These are phyloP conservation scores for Fusarium sp. DNA, from an alignment of 2,329 filamentous ascomycete genomes.

Conservation along the genomic window DNA sequence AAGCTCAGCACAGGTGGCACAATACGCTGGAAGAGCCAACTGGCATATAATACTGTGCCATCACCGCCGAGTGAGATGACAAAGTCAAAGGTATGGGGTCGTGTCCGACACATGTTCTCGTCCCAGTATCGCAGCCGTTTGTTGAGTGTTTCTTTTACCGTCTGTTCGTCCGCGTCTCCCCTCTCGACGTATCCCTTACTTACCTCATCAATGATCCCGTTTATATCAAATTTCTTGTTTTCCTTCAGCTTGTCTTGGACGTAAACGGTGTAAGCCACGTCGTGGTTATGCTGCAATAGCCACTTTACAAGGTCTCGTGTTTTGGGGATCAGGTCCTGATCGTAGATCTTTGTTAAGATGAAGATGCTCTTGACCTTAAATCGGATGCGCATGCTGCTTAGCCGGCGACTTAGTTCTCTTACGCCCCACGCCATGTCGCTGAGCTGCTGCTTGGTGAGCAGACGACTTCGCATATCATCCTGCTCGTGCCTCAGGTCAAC, in stretches of 20 bases:
- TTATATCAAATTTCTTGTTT: conserved; percentile 78
- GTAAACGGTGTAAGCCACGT: conserved; percentile 80
- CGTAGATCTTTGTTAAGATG: conserved; percentile 91
- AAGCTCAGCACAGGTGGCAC: conserved; percentile 95
- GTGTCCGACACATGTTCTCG: conserved; percentile 78
- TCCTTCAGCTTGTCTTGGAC: conserved; percentile 81
- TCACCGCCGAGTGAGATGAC: conserved; percentile 92
- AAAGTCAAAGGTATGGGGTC: conserved; percentile 93
- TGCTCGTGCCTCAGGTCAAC: conserved; percentile 53
- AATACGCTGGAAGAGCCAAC: conserved; percentile 95
- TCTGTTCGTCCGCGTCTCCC: conserved; percentile 51
- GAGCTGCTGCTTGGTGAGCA: conserved; percentile 93
- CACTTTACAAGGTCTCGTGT: conserved; percentile 83
- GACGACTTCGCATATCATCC: conserved; percentile 68
- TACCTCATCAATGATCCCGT: conserved; percentile 75
- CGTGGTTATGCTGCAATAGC: conserved; percentile 78
- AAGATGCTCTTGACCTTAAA: conserved; percentile 87
- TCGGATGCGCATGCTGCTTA: conserved; percentile 85
- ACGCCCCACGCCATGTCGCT: conserved; percentile 98
- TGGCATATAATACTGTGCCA: conserved; percentile 95
- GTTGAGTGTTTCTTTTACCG: conserved; percentile 53
- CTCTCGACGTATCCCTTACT: conserved; percentile 57
- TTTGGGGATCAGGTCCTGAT: conserved; percentile 80
- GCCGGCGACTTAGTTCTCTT: conserved; percentile 85
- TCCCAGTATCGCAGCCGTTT: conserved; percentile 84